Conservation (phyloP, 805 yeast species). For the Saccharomycopsis schoenii region DNA sequence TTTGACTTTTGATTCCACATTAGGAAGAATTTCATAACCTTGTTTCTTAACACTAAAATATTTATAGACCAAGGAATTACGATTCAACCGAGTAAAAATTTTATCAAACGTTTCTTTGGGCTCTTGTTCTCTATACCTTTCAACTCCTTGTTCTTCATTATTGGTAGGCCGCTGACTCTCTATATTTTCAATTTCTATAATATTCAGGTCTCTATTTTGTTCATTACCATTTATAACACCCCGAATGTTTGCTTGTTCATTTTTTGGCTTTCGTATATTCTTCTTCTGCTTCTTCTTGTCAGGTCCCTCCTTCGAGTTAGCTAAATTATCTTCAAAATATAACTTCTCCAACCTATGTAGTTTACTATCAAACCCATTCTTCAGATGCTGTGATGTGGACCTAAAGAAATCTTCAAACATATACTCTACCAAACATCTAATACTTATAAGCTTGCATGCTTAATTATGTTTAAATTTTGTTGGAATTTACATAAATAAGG, state of each 20-base stretch:
- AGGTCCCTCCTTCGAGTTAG: neutral
- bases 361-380: neutral
- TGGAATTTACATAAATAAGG: neutral
- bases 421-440: neutral
- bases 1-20: neutral
- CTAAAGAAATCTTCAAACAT: neutral
- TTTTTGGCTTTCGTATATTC: neutral
- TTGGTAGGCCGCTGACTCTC: neutral
- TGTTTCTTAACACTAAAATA: conserved; percentile 1
- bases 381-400: neutral
- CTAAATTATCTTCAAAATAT: neutral
- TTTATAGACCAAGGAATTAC: conserved; percentile 3
- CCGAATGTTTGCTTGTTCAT: neutral
- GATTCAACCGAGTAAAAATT: neutral
- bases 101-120: neutral
- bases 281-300: neutral
- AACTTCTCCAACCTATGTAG: neutral
- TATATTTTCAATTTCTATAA: neutral
- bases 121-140: neutral
- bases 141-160: neutral
- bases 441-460: neutral
- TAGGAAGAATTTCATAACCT: conserved; percentile 13
- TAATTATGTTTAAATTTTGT: neutral
- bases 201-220: neutral
- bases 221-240: neutral